A percentile compares a stretch with the other conserved stretches of the same genome.
Conservation (phyloP, 2,329 filamentous ascomycete genomes). For the Aspergillus chevalieri region DNA sequence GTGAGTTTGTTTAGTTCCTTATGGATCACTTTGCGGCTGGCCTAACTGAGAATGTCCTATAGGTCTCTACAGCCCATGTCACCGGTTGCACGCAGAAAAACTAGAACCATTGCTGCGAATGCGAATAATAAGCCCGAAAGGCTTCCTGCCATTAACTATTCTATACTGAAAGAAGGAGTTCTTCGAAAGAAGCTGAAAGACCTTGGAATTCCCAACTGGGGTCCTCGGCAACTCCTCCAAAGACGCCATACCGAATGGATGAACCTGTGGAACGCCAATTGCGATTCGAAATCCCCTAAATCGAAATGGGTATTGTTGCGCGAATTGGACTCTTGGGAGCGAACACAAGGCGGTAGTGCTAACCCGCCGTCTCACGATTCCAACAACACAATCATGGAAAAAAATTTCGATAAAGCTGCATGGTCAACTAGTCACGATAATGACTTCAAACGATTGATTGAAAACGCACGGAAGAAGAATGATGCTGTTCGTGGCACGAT, state of each 20-base stretch:
- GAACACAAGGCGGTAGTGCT: constrained; percentile 64
- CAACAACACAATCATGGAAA: constrained; percentile 61
- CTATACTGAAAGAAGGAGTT: constrained; percentile 70
- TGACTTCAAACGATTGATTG: constrained; percentile 75
- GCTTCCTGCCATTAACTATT: constrained; percentile 77
- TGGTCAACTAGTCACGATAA: constrained; percentile 68
- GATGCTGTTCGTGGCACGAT: constrained; percentile 24
- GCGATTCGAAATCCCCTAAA: constrained; percentile 71
- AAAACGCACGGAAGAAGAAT: constrained; percentile 59
- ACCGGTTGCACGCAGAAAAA: constrained; percentile 8
- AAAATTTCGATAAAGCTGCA: constrained; percentile 75
- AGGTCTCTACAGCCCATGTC: constrained; percentile 19
- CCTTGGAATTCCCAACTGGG: constrained; percentile 67
- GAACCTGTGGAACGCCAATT: constrained; percentile 95
- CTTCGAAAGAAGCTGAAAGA: constrained; percentile 77
- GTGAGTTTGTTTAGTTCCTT: constrained; percentile 12
- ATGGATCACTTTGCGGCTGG: constrained; percentile 7
- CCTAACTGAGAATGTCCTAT: constrained; percentile 14
- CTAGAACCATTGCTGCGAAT: constrained; percentile 10
- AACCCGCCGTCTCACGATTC: constrained; percentile 15
- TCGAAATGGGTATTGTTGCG: constrained; percentile 64
- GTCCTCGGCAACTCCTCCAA: constrained; percentile 64
- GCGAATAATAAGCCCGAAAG: constrained; percentile 50
- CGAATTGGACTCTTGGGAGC: constrained; percentile 82
- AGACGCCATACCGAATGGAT: constrained; percentile 86